Evolutionary conservation across 2,329 filamentous ascomycete genomes (phyloP), one percentile per base, ranked within the genome.

Genomic region (Chrysoporthe puriensis): DNA sequence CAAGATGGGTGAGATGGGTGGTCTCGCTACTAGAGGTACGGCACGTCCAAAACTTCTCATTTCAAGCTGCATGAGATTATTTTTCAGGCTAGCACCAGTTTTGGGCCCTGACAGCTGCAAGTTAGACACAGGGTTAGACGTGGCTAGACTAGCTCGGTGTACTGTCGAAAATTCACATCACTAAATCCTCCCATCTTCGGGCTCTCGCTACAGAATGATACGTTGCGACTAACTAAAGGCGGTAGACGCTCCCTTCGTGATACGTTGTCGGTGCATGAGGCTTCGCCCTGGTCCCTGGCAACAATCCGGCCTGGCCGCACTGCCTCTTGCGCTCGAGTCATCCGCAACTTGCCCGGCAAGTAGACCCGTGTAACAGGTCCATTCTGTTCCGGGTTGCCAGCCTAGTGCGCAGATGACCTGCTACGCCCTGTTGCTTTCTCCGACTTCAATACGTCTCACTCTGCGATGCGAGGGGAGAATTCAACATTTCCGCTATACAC

Each of bases 171-270:
- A 16, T 6, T 26, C 57, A 60, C n/a, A 42, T 26, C 57, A 32
- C 36, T 40, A 32, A 52, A 42, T 57, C 11, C 40, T 18, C 46
- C 48, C 42, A 13, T 48, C 4, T 9, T 11, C 11, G 13, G 43
- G 43, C 40, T 32, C 43, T 18, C 44, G 44, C 21, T 46, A 50
- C 21, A 21, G n/a, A 60, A 67, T 60, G 62, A 59, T 18, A 65
- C 68, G 62, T 60, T 67, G 65, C 58, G n/a, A 69, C 44, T 59
- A 56, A 62, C 42, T 36, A 42, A 58, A 59, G 59, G 59, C 65
- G 43, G 64, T 54, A 69, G 64, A 62, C 62, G 34, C 43, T 48
- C 48, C 62, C n/a, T 21, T 34, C 8, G 65, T 67, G 59, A 48
- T 43, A 69, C 65, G 34, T 40, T 48, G 43, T 42, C 42, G 50